Percentiles rank a stretch among this genome's conserved stretches.
Evolutionary conservation across 495 filamentous ascomycete species (phyloP).

Genomic region (Annulohypoxylon moriforme): DNA sequence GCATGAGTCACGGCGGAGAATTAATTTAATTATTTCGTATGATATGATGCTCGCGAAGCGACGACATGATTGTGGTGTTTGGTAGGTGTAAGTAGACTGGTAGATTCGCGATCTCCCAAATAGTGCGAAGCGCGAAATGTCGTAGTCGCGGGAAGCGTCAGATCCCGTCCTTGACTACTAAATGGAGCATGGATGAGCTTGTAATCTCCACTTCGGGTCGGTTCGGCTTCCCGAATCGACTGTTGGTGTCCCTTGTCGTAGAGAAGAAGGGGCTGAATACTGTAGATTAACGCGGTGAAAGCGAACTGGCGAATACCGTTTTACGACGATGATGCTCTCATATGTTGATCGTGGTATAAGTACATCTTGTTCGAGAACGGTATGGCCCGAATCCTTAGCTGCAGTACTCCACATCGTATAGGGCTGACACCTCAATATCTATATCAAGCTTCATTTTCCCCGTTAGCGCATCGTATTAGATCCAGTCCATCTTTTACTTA

Average conservation of each 20-base stretch:
- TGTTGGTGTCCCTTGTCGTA: neutral
- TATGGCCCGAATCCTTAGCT: neutral
- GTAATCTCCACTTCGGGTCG: conserved; percentile 1
- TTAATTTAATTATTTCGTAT: neutral
- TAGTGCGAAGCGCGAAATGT: neutral
- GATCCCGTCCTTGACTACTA: neutral
- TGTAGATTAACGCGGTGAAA: neutral
- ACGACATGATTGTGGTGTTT: too few relatives aligned
- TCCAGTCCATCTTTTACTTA: neutral
- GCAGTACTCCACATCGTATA: neutral
- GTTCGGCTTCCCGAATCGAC: neutral
- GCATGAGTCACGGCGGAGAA: neutral
- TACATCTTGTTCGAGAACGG: neutral
- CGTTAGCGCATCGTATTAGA: neutral
- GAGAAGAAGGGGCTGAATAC: neutral
- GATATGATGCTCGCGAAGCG: neutral
- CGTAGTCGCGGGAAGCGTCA: neutral
- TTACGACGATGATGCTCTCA: neutral
- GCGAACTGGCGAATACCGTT: neutral
- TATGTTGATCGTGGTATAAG: neutral
- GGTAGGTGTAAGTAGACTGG: neutral
- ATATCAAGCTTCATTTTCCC: neutral
- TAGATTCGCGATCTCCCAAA: neutral
- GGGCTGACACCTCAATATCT: neutral
- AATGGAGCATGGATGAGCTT: neutral